Percentiles rank a stretch among this genome's conserved stretches.
These are phyloP conservation scores for Fusarium nisikadoi DNA, from an alignment of 2,329 filamentous ascomycete genomes.

Conservation along the genomic window DNA sequence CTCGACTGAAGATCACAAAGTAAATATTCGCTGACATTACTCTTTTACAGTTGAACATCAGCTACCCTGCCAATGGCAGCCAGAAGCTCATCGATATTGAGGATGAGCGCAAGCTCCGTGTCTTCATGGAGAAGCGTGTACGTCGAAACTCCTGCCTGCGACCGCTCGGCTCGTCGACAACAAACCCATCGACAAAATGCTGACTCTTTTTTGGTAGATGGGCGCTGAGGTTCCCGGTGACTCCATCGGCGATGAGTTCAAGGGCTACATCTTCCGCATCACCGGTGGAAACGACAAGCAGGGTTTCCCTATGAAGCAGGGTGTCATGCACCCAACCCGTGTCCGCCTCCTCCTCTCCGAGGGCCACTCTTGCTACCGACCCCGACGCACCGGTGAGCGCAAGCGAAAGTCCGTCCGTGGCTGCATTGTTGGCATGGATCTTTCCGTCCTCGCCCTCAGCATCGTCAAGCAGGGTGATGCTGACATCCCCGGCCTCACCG, in stretches of 20 bases:
- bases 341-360: slow-evolving; percentile 95
- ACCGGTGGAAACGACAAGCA: slow-evolving; percentile 99
- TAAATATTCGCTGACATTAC: slow-evolving; percentile 48
- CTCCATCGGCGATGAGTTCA: slow-evolving; percentile 98
- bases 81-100: slow-evolving; percentile 99
- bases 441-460: slow-evolving; percentile 92
- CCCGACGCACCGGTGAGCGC: slow-evolving; percentile 97
- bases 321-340: slow-evolving; percentile 98
- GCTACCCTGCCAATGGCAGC: slow-evolving; percentile 98
- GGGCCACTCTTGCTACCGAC: slow-evolving; percentile 99
- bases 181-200: slow-evolving; percentile 37
- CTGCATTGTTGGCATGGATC: slow-evolving; percentile 97
- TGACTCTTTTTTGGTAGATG: slow-evolving; percentile 68
- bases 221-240: slow-evolving; percentile 92
- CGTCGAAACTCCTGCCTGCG: slow-evolving; percentile 51
- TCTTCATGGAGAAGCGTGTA: slow-evolving; percentile 99
- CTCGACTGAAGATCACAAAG: slow-evolving; percentile 9
- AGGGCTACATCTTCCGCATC: slow-evolving; percentile 99
- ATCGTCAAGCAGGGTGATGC: slow-evolving; percentile 98
- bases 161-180: slow-evolving; percentile 25
- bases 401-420: slow-evolving; percentile 99
- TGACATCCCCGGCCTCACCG: slow-evolving; percentile 96
- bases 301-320: slow-evolving; percentile 99
- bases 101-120: slow-evolving; percentile 98
- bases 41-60: slow-evolving; percentile 68